phyloP scores from a whole-genome alignment of 1,139 yeast species.

The Yamadazyma triangularis region DNA sequence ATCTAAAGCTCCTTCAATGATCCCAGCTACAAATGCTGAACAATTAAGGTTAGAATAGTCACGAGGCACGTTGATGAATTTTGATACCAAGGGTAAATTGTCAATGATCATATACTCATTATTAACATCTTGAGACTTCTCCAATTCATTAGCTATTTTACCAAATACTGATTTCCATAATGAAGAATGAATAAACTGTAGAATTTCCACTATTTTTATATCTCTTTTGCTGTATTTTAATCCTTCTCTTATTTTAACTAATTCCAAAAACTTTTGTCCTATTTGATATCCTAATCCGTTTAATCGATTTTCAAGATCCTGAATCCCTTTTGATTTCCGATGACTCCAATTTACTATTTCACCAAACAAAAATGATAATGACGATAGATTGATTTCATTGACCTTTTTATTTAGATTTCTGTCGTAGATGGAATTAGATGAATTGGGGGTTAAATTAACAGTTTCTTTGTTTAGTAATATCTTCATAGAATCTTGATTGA shows the following conservation, averaged over 20 bases:
- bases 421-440: conserved; percentile 54
- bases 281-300: conserved; percentile 72
- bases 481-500: conserved; percentile 32
- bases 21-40: conserved; percentile 85
- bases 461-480: conserved; percentile 32
- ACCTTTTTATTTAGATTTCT: conserved; percentile 57
- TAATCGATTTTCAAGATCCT: conserved; percentile 71
- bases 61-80: conserved; percentile 74
- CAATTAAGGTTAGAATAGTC: conserved; percentile 79
- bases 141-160: conserved; percentile 79
- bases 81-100: conserved; percentile 70
- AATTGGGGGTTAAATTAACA: conserved; percentile 27
- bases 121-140: conserved; percentile 75
- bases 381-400: conserved; percentile 61
- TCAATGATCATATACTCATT: conserved; percentile 88
- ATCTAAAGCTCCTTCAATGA: conserved; percentile 85
- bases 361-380: conserved; percentile 67
- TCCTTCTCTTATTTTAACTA: conserved; percentile 50
- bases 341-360: conserved; percentile 70
- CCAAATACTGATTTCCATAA: conserved; percentile 86
- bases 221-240: conserved; percentile 65
- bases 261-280: conserved; percentile 44
- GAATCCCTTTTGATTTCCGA: conserved; percentile 61
- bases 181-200: conserved; percentile 78
- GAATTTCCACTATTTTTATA: conserved; percentile 64